Conservation (phyloP, 495 filamentous ascomycete species). For the Aspergillus coremiiformis region DNA sequence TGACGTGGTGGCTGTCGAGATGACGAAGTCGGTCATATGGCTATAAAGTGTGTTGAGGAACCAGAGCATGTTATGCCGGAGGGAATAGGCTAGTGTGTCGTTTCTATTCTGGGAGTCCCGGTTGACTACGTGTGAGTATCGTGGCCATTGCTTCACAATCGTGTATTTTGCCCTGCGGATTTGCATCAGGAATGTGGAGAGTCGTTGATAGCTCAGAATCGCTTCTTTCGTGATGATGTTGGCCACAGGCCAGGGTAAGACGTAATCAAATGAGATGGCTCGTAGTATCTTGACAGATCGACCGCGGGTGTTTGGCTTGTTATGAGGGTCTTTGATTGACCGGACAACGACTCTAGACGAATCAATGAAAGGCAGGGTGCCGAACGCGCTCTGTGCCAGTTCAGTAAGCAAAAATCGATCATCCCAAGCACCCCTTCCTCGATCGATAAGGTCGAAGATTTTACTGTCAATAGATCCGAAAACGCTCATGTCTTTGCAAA, state of each 20-base stretch:
- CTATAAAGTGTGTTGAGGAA: constrained; percentile 66
- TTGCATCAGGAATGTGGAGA: constrained; percentile 73
- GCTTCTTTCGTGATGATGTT: constrained; percentile 64
- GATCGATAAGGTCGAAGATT: constrained; percentile 73
- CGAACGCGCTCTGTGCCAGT: constrained; percentile 63
- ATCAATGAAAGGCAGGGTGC: constrained; percentile 42
- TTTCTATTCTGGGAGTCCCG: constrained; percentile 18
- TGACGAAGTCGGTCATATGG: constrained; percentile 66
- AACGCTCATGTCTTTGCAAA: constrained; percentile 61
- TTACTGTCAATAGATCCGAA: constrained; percentile 55
- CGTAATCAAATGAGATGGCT: constrained; percentile 51
- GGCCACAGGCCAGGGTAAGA: constrained; percentile 77
- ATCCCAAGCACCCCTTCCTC: constrained; percentile 59
- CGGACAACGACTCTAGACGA: constrained; percentile 52
- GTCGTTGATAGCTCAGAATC: constrained; percentile 55
- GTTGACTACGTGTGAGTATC: constrained; percentile 14
- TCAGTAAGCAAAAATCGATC: constrained; percentile 80
- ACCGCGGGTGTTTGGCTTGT: constrained; percentile 10
- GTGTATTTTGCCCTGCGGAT: constrained; percentile 63
- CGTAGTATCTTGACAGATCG: constrained; percentile 47
- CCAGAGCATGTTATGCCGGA: constrained; percentile 73
- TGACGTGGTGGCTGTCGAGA: constrained; percentile 47
- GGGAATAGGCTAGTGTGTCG: constrained; percentile 46
- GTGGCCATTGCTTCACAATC: constrained; percentile 51
- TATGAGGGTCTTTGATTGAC: constrained; percentile 15